phyloP scores from a whole-genome alignment of 2,329 filamentous ascomycete species.

The Colletotrichum lindemuthianum region DNA sequence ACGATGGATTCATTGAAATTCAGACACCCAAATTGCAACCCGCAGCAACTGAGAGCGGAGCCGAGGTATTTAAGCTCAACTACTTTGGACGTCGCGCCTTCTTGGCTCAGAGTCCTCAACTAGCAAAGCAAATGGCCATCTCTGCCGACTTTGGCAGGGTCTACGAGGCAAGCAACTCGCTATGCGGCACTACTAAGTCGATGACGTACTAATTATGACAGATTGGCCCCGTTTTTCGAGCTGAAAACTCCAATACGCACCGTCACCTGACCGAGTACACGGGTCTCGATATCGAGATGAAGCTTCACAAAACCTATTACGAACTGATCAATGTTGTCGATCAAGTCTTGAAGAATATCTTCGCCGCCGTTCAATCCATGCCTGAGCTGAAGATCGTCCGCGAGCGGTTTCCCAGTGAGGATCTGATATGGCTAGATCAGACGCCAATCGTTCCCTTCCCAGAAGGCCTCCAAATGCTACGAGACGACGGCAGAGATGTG shows the following conservation, averaged over 20 bases:
- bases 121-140: constrained; percentile 93
- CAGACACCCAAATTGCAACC: constrained; percentile 93
- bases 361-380: constrained; percentile 53
- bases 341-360: constrained; percentile 80
- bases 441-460: constrained; percentile 84
- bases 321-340: constrained; percentile 86
- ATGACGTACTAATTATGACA: constrained; percentile 23
- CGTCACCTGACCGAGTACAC: constrained; percentile 95
- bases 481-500: constrained; percentile 82
- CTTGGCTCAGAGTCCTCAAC: constrained; percentile 88
- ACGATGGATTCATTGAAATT: constrained; percentile 87
- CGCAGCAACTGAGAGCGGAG: constrained; percentile 88
- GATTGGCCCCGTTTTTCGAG: constrained; percentile 89
- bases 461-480: constrained; percentile 83
- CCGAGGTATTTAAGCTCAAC: constrained; percentile 90
- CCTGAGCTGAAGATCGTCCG: constrained; percentile 83
- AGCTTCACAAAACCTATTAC: constrained; percentile 87
- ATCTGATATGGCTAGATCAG: constrained; percentile 86
- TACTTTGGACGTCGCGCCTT: constrained; percentile 92
- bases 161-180: constrained; percentile 70
- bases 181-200: not conserved
- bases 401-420: constrained; percentile 84
- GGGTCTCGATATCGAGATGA: constrained; percentile 92
- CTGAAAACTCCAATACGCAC: constrained; percentile 95
- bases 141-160: constrained; percentile 89